phyloP scores from a whole-genome alignment of 2,329 filamentous ascomycete species.

The Triangularia verruculosa region DNA sequence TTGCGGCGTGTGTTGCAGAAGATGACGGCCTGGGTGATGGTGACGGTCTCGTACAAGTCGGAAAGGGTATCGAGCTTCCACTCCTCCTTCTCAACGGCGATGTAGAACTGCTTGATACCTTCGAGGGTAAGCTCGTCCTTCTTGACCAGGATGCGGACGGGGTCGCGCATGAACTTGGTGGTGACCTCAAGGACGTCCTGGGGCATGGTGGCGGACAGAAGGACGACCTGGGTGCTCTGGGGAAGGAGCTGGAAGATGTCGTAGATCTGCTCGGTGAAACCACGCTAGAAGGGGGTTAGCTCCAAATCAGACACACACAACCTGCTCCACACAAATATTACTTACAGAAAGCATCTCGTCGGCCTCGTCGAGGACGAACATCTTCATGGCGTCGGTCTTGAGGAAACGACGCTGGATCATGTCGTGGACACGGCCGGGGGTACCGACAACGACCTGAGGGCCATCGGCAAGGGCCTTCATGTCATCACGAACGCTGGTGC shows the following conservation, averaged over 20 bases:
- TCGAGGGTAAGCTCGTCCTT: constrained; percentile 99
- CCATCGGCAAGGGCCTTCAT: constrained; percentile 97
- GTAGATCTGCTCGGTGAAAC: constrained; percentile 99
- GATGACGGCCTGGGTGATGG: constrained; percentile 99
- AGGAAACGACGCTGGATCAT: constrained; percentile 99
- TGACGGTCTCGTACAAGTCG: constrained; percentile 98
- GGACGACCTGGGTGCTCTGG: constrained; percentile 96
- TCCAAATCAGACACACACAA: not conserved
- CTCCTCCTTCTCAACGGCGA: constrained; percentile 99
- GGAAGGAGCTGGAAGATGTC: constrained; percentile 99
- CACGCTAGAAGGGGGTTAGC: constrained; percentile 60
- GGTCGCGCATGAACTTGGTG: constrained; percentile 99
- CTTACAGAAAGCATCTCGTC: constrained; percentile 96
- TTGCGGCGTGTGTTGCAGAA: constrained; percentile 99
- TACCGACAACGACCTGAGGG: constrained; percentile 95
- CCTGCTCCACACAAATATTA: constrained; percentile 22
- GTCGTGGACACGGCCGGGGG: constrained; percentile 96
- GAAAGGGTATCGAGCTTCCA: constrained; percentile 99
- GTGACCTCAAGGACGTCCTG: constrained; percentile 99
- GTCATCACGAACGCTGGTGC: constrained; percentile 96
- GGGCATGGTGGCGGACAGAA: constrained; percentile 97
- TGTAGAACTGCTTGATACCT: constrained; percentile 99
- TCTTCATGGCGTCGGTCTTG: constrained; percentile 98
- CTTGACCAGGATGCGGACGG: constrained; percentile 98
- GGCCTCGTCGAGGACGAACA: constrained; percentile 99